Base-by-base conservation (phyloP, 345 rosid species). In the Turnera subulata region DNA sequence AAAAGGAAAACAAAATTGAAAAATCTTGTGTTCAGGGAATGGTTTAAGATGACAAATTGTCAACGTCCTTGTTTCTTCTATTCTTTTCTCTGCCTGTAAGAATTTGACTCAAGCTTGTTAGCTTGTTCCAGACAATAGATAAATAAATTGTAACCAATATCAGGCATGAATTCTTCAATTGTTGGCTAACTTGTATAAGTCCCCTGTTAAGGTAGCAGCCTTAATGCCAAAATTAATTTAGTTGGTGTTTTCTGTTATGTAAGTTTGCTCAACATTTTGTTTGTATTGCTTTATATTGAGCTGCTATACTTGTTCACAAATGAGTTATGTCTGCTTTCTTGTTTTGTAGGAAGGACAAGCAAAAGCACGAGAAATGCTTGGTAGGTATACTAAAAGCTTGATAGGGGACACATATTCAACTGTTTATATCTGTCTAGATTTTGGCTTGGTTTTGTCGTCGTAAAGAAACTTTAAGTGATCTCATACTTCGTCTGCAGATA, bases 351-450 rank as follows among this genome's bases (percentile, higher is more conserved):
- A 88, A 50, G 89, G 86, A 65, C 62, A 78, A 35, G 76, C 64
- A 23, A 84, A 79, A 76, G 89, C 86, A 58, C 77, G 82, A 69
- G 91, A 85, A 66, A 53, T 88, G 70, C 87, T 90, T 61, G 97
- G 97, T 94, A 75, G 50, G 65, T 44, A 25, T 20, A 22, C n/a
- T 42, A 6, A 13, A n/a, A 42, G 45, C 53, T 35, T 11, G 39
- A 55, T 52, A 26, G 43, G 7, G 60, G 58, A 46, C 54, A 46
- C n/a, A 26, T 3, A 29, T 29, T 25, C 40, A 45, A 22, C 24
- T 43, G 16, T 33, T 53, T 39, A 15, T 50, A 44, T 25, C 38
- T 53, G 50, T 12, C 55, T 12, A 43, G 21, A 26, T 29, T 32
- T 32, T 52, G 26, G 17, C 32, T 19, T 23, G 24, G 24, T 46